A percentile compares a stretch with the other conserved stretches of the same genome.
Conservation (phyloP, 345 rosid genomes). For the Citrus maxima region DNA sequence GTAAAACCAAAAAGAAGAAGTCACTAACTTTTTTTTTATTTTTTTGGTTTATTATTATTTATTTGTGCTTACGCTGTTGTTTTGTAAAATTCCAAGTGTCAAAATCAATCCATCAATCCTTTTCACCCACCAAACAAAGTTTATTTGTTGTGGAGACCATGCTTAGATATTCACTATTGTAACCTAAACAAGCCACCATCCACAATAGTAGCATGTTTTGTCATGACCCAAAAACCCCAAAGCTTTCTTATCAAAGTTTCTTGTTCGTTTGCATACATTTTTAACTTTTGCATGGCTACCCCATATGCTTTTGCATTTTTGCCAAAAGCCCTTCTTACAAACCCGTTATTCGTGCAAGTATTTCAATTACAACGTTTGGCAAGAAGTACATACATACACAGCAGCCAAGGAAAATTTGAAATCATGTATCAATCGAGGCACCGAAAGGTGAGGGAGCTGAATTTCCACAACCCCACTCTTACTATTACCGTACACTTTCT, state of each 20-base stretch:
- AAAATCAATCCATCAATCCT: constrained; percentile 20
- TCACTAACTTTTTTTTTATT: background rate
- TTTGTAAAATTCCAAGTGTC: constrained; percentile 1
- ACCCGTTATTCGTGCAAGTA: too few species aligned
- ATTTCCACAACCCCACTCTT: background rate
- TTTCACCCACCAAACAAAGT: constrained; percentile 1
- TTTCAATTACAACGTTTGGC: too few species aligned
- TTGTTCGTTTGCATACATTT: background rate
- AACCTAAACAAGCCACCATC: constrained; percentile 10
- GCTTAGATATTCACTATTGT: background rate
- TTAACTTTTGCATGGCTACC: background rate
- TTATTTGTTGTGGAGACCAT: background rate
- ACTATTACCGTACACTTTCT: background rate
- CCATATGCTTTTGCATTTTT: background rate
- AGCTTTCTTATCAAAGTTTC: background rate
- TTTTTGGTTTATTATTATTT: background rate
- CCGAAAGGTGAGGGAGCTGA: constrained; percentile 13
- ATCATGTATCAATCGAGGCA: background rate
- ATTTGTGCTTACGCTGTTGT: background rate
- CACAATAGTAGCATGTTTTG: background rate
- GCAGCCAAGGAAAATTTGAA: too few species aligned
- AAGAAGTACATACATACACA: rapidly evolving
- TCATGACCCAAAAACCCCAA: background rate
- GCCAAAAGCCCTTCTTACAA: too few species aligned
- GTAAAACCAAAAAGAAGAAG: background rate